Evolutionary conservation across 1,284 basidiomycete genomes (phyloP).

Genomic region (Moniliophthora roreri): DNA sequence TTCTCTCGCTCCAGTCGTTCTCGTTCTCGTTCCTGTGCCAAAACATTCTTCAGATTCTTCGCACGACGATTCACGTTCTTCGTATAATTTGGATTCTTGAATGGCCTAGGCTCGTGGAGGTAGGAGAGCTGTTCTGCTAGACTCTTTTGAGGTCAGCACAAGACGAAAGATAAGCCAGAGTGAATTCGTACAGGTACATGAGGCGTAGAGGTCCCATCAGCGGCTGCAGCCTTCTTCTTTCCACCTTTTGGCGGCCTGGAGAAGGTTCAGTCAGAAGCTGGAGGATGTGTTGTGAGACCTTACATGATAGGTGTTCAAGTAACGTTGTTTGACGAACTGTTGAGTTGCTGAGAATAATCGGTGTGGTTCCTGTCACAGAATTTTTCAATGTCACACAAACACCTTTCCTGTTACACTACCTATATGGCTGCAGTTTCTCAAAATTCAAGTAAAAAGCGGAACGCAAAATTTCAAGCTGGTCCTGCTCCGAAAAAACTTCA

Average conservation of each 20-base stretch:
- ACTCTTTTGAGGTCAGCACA: constrained; percentile 1
- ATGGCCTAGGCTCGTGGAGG: constrained; percentile 63
- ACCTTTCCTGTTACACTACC: not conserved
- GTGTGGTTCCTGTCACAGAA: too few species aligned
- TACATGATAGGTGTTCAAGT: too few species aligned
- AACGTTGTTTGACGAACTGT: too few species aligned
- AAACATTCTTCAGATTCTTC: constrained; percentile 74
- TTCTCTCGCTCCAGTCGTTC: constrained; percentile 66
- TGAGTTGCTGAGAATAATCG: too few species aligned
- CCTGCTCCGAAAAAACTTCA: constrained; percentile 54
- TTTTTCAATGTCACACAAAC: not conserved
- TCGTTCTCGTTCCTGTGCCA: constrained; percentile 73
- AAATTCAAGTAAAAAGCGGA: constrained; percentile 48
- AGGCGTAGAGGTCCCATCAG: constrained; percentile 43
- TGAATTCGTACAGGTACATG: constrained; percentile 34
- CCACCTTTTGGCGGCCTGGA: constrained; percentile 46
- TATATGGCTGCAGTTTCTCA: constrained; percentile 25
- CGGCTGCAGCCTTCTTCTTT: constrained; percentile 35
- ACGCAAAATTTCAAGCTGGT: constrained; percentile 43
- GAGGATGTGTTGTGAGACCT: not conserved
- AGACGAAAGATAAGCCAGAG: not conserved
- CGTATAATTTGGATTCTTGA: constrained; percentile 70
- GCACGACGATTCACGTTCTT: constrained; percentile 70
- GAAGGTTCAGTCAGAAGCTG: not conserved
- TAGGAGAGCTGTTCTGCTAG: constrained; percentile 73